These are phyloP conservation scores for Wickerhamomyces queroliae DNA, from an alignment of 805 yeast genomes.

Conservation along the genomic window DNA sequence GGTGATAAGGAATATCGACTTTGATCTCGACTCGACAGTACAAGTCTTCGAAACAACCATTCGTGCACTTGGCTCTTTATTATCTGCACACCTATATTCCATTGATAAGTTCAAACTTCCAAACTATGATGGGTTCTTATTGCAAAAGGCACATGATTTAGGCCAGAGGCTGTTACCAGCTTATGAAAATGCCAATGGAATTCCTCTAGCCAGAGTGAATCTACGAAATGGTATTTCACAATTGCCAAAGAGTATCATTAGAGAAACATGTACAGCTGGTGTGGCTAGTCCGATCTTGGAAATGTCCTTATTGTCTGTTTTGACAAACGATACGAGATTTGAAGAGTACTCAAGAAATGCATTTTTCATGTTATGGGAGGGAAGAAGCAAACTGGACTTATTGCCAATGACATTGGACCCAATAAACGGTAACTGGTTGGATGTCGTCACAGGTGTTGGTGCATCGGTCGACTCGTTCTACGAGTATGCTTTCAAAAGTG, in stretches of 20 bases:
- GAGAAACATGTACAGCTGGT: conserved; percentile 84
- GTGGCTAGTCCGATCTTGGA: conserved; percentile 82
- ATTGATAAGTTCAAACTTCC: conserved; percentile 26
- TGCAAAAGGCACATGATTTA: conserved; percentile 65
- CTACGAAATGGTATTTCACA: conserved; percentile 44
- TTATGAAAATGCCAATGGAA: conserved; percentile 53
- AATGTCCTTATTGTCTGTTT: conserved; percentile 64
- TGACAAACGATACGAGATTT: conserved; percentile 71
- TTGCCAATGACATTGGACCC: conserved; percentile 78
- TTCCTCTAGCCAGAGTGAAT: conserved; percentile 81
- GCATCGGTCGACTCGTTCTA: conserved; percentile 90
- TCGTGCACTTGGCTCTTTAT: conserved; percentile 73
- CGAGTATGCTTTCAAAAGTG: conserved; percentile 78
- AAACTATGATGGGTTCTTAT: conserved; percentile 65
- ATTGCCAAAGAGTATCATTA: conserved; percentile 37
- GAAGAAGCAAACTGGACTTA: conserved; percentile 54
- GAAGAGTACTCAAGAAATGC: conserved; percentile 57
- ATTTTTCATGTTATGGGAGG: conserved; percentile 65
- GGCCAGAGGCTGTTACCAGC: conserved; percentile 70
- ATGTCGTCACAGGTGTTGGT: conserved; percentile 71
- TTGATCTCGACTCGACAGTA: conserved; percentile 61
- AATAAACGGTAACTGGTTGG: conserved; percentile 45
- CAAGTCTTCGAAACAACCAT: conserved; percentile 89
- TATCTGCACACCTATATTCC: conserved; percentile 74
- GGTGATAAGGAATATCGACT: conserved; percentile 33